These are phyloP conservation scores for Ustulina deusta DNA, from an alignment of 2,329 filamentous ascomycete species.

Conservation along the genomic window DNA sequence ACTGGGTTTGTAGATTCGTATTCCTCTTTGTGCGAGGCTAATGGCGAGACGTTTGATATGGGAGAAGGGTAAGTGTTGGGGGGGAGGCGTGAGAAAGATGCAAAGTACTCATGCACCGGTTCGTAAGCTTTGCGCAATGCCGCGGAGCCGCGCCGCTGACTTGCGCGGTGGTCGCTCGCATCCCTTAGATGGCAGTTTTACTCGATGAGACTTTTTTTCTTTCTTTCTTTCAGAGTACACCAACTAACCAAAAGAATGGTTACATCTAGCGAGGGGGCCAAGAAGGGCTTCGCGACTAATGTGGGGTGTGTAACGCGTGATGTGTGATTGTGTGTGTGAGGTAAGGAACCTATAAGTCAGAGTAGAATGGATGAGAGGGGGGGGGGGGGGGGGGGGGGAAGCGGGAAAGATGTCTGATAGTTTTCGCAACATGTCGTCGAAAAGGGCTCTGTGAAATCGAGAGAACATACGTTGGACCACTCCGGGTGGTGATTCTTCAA, in stretches of 20 bases:
- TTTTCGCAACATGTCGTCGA: constrained; percentile 33
- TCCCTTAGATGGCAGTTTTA: background rate
- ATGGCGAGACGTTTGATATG: background rate
- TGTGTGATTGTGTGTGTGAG: constrained; percentile 7
- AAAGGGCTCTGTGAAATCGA: constrained; percentile 3
- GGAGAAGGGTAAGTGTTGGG: background rate
- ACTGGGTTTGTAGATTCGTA: background rate
- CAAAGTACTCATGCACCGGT: background rate
- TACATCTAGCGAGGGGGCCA: constrained; percentile 13
- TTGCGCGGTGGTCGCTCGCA: background rate
- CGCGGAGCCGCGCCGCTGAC: constrained; percentile 5
- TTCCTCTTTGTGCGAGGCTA: background rate
- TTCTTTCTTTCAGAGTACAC: background rate
- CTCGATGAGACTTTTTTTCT: background rate
- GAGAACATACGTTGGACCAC: constrained; percentile 74
- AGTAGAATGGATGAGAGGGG: background rate
- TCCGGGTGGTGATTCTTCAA: constrained; percentile 78
- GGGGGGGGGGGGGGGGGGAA: background rate
- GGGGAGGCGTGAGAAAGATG: constrained; percentile 1
- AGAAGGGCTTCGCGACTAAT: background rate
- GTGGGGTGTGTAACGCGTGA: constrained; percentile 9
- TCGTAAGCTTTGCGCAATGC: background rate
- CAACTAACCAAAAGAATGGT: background rate
- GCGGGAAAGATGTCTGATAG: background rate
- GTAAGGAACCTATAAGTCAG: background rate